phyloP scores from a whole-genome alignment of 2,329 filamentous ascomycete species.

The Sporothrix curviconia region DNA sequence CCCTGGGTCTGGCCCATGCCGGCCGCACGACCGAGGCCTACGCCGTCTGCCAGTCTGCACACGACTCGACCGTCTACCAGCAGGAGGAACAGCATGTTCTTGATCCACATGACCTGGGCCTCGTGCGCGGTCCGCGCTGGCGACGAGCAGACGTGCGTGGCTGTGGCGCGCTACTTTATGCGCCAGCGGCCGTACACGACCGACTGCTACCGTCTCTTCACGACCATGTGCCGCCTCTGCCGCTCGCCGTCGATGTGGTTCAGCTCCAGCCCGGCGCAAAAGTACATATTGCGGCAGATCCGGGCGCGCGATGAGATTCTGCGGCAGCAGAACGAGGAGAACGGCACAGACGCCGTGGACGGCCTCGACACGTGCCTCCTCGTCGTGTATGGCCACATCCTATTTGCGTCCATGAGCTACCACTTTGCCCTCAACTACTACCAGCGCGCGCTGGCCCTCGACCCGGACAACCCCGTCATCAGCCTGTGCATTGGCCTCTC shows the following conservation, averaged over 20 bases:
- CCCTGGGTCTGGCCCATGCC: conserved; percentile 63
- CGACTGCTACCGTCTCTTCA: conserved; percentile 78
- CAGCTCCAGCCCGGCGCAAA: conserved; percentile 74
- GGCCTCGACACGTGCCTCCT: conserved; percentile 71
- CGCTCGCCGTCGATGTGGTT: conserved; percentile 67
- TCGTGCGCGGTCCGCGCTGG: conserved; percentile 74
- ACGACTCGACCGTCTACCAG: conserved; percentile 71
- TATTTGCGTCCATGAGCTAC: conserved; percentile 78
- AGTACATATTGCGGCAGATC: conserved; percentile 86
- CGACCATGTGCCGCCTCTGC: conserved; percentile 68
- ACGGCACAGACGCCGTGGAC: conserved; percentile 62
- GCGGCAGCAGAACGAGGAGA: conserved; percentile 74
- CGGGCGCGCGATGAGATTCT: conserved; percentile 75
- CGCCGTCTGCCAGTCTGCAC: conserved; percentile 68
- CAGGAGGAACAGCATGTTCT: conserved; percentile 57
- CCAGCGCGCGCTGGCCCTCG: conserved; percentile 66
- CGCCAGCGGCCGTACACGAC: conserved; percentile 72
- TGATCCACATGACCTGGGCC: conserved; percentile 74
- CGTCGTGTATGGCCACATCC: conserved; percentile 83
- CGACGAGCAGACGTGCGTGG: conserved; percentile 68
- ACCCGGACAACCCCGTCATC: conserved; percentile 69
- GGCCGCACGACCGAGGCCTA: conserved; percentile 69
- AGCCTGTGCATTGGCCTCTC: conserved; percentile 75
- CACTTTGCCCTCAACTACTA: conserved; percentile 84
- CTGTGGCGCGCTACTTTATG: conserved; percentile 76